These are phyloP conservation scores for Podaxis sp. DNA, from an alignment of 768 basidiomycete genomes.

Conservation along the genomic window DNA sequence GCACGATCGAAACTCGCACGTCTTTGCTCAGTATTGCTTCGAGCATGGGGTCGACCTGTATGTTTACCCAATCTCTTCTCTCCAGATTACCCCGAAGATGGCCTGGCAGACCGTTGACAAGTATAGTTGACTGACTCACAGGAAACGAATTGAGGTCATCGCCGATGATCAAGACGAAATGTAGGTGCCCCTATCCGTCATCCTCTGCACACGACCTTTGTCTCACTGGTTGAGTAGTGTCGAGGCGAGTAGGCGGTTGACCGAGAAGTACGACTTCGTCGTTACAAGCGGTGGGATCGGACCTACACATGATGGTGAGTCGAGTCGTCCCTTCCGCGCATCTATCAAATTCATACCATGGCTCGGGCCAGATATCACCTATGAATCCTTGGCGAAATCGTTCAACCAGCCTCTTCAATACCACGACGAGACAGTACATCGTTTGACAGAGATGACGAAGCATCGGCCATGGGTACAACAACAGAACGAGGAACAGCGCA, in stretches of 20 bases:
- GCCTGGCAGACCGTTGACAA: conserved; percentile 21
- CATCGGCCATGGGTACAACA: conserved; percentile 53
- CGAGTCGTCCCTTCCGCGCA: not conserved
- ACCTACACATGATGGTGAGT: conserved; percentile 82
- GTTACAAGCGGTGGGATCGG: conserved; percentile 91
- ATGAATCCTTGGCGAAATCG: conserved; percentile 81
- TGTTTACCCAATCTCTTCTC: conserved; percentile 17
- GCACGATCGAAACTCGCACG: conserved; percentile 78
- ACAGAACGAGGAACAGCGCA: conserved; percentile 72
- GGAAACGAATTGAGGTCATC: conserved; percentile 88
- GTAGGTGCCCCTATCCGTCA: conserved; percentile 32
- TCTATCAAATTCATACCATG: not conserved
- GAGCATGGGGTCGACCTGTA: conserved; percentile 83
- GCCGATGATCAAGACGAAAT: conserved; percentile 90
- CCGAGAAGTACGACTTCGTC: conserved; percentile 82
- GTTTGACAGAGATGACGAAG: conserved; percentile 65
- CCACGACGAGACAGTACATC: conserved; percentile 71
- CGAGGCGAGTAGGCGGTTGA: conserved; percentile 83
- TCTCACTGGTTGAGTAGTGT: conserved; percentile 41
- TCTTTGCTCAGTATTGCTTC: conserved; percentile 87
- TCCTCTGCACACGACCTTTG: not conserved
- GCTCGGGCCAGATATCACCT: conserved; percentile 67
- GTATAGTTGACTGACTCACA: conserved; percentile 33
- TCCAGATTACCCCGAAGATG: conserved; percentile 1
- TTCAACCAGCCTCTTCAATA: conserved; percentile 72